Evolutionary conservation across 352 stramenopile genomes (phyloP).

Genomic region (Globisporangium cederbergense): DNA sequence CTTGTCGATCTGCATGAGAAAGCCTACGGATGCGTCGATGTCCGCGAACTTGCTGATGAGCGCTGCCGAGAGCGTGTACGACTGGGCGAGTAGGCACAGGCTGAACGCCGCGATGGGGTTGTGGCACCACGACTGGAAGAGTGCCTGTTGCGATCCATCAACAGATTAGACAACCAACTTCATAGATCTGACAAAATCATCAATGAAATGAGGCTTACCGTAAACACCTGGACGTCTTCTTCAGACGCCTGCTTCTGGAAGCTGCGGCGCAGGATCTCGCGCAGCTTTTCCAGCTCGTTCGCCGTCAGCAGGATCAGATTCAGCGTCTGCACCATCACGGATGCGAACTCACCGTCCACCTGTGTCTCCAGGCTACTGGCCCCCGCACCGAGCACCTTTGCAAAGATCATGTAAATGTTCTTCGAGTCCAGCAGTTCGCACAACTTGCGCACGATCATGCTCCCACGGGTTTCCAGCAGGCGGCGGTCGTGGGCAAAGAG

Average conservation of each 20-base stretch:
- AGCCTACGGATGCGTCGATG: slow-evolving; percentile 96
- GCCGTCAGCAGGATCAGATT: slow-evolving; percentile 99
- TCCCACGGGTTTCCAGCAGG: slow-evolving; percentile 93
- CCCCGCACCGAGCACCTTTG: slow-evolving; percentile 89
- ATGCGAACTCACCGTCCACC: slow-evolving; percentile 93
- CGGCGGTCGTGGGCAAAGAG: slow-evolving; percentile 91
- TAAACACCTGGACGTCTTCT: slow-evolving; percentile 83
- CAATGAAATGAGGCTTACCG: slow-evolving; percentile 22
- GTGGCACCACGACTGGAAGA: slow-evolving; percentile 96
- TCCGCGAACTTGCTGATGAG: slow-evolving; percentile 97
- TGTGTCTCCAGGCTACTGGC: slow-evolving; percentile 40
- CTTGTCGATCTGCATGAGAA: slow-evolving; percentile 99
- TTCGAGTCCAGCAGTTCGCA: slow-evolving; percentile 97
- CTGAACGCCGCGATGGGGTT: slow-evolving; percentile 97
- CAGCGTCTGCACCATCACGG: slow-evolving; percentile 99
- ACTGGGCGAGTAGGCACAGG: slow-evolving; percentile 96
- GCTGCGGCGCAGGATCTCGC: slow-evolving; percentile 72
- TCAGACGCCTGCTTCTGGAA: slow-evolving; percentile 67
- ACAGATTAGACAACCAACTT: slow-evolving; percentile 5
- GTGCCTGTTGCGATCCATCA: slow-evolving; percentile 28
- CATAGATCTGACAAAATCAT: not conserved
- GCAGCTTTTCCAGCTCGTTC: slow-evolving; percentile 92
- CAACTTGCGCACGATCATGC: slow-evolving; percentile 97
- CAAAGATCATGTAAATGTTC: slow-evolving; percentile 98
- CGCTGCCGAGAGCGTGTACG: slow-evolving; percentile 95